Evolutionary conservation across 2,329 filamentous ascomycete genomes (phyloP).

Genomic region (Colletotrichum liriopes): DNA sequence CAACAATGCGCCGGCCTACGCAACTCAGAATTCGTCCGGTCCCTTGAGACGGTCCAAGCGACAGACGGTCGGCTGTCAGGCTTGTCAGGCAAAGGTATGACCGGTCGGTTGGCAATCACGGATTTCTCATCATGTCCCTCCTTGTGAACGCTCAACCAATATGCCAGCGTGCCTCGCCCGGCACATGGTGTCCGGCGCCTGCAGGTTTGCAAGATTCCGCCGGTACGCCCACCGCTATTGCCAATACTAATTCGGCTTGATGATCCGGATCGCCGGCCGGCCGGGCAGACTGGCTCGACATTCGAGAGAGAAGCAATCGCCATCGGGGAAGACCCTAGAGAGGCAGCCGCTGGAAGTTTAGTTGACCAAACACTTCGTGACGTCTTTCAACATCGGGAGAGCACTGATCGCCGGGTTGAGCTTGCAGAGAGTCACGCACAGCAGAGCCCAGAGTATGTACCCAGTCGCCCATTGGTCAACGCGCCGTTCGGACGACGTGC

Average conservation of each 20-base stretch:
- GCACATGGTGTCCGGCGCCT: slow-evolving; percentile 8
- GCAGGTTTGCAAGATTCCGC: slow-evolving; percentile 10
- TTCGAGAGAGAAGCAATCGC: background rate
- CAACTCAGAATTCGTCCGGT: slow-evolving; percentile 6
- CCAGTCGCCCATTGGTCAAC: background rate
- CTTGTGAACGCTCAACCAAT: background rate
- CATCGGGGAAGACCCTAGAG: background rate
- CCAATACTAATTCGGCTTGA: slow-evolving; percentile 18
- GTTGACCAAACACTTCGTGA: background rate
- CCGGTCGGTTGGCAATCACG: background rate
- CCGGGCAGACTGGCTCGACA: background rate
- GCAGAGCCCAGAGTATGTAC: slow-evolving; percentile 10
- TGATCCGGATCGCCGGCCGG: slow-evolving; percentile 14
- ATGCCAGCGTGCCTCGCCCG: background rate
- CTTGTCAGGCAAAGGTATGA: background rate
- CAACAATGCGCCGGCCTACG: slow-evolving; percentile 15
- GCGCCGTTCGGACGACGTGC: slow-evolving; percentile 15
- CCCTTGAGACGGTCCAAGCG: background rate
- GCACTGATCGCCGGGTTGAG: slow-evolving; percentile 3
- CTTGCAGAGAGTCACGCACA: background rate
- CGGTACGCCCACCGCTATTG: slow-evolving; percentile 17
- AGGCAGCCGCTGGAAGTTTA: background rate
- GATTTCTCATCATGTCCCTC: background rate
- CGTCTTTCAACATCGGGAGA: slow-evolving; percentile 4
- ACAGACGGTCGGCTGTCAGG: background rate